Evolutionary conservation across 2,329 filamentous ascomycete genomes (phyloP).

Genomic region (Phaeosphaeria sp.): DNA sequence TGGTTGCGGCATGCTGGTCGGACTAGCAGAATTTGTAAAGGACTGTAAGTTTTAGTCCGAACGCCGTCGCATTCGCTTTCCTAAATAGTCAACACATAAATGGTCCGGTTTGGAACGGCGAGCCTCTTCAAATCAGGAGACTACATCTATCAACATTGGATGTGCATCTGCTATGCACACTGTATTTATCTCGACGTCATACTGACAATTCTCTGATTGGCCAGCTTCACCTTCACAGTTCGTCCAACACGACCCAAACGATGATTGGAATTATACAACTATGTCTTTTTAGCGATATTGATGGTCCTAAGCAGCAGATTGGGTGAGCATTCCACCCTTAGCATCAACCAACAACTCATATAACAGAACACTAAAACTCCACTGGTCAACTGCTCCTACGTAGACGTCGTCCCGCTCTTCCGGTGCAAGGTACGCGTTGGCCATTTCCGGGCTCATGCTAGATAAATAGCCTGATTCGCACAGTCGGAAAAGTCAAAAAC

Average conservation of each 20-base stretch:
- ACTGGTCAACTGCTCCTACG: conserved; percentile 89
- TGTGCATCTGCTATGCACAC: neutral
- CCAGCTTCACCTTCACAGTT: neutral
- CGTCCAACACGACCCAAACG: neutral
- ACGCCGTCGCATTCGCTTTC: neutral
- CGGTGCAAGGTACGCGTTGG: conserved; percentile 49
- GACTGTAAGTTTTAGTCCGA: neutral
- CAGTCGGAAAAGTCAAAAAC: conserved; percentile 96
- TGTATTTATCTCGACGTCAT: neutral
- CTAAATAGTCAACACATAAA: neutral
- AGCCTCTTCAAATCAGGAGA: too few species aligned
- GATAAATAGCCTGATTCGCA: conserved; percentile 87
- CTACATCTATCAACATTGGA: neutral
- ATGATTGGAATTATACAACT: too few species aligned
- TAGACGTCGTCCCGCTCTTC: conserved; percentile 80
- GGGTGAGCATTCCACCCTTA: too few species aligned
- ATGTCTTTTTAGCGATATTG: too few species aligned
- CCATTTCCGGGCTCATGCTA: conserved; percentile 94
- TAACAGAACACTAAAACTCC: conserved; percentile 90
- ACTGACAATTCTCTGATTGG: neutral
- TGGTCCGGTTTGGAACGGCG: too few species aligned
- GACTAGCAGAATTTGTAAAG: too few species aligned
- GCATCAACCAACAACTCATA: conserved; percentile 95
- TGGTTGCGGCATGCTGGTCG: neutral
- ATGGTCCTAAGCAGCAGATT: too few species aligned